Evolutionary conservation across 306 rosid genomes (phyloP).

Genomic region (Quercus cerris): DNA sequence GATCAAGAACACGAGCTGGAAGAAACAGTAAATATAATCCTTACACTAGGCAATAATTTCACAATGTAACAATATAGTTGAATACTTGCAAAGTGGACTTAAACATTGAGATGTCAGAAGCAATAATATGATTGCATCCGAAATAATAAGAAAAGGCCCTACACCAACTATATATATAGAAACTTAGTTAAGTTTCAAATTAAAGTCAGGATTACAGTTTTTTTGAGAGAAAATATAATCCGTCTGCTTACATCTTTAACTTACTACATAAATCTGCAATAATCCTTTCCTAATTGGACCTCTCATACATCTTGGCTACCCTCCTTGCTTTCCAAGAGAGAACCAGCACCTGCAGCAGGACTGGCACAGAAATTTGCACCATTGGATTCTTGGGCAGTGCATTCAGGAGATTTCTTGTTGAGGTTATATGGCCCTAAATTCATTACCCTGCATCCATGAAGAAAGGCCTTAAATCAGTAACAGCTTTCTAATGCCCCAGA

Average conservation of each 20-base stretch:
- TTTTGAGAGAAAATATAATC: conserved; percentile 15
- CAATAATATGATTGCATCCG: conserved; percentile 19
- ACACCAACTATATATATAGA: conserved; percentile 19
- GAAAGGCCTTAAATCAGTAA: conserved; percentile 8
- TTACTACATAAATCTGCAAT: conserved; percentile 30
- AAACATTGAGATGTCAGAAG: conserved; percentile 14
- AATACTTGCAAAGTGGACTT: conserved; percentile 21
- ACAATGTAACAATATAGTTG: conserved; percentile 6
- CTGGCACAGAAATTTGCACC: conserved; percentile 45
- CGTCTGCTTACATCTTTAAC: conserved; percentile 31
- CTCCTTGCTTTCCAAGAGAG: conserved; percentile 32
- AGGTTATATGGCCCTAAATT: conserved; percentile 67
- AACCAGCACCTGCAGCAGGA: conserved; percentile 4
- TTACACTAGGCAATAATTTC: conserved; percentile 20
- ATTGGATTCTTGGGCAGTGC: conserved; percentile 41
- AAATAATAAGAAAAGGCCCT: conserved; percentile 24
- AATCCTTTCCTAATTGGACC: conserved; percentile 18
- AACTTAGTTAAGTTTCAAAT: conserved; percentile 13
- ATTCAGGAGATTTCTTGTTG: conserved; percentile 49
- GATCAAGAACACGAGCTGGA: not conserved
- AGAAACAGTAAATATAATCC: not conserved
- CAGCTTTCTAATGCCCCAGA: not conserved
- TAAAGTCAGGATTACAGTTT: conserved; percentile 18
- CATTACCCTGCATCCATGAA: conserved; percentile 59
- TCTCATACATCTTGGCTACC: conserved; percentile 6